These are phyloP conservation scores for Xylariomycetidae sp. DNA, from an alignment of 2,329 filamentous ascomycete genomes.

Conservation along the genomic window DNA sequence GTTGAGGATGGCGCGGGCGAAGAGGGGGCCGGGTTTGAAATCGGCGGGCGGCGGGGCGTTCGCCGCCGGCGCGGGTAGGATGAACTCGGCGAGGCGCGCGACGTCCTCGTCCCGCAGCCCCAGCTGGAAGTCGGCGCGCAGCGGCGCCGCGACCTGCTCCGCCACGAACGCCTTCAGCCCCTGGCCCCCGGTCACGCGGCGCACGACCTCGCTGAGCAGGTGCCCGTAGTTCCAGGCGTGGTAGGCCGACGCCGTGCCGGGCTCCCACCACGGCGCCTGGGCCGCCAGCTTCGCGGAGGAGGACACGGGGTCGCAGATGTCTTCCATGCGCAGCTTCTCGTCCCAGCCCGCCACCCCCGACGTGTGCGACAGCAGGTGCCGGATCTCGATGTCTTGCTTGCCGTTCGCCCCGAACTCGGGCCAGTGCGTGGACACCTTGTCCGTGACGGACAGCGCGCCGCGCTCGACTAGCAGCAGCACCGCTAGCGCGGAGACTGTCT, in stretches of 20 bases:
- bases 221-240: slow-evolving; percentile 34
- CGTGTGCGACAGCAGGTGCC: slow-evolving; percentile 34
- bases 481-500: slow-evolving; percentile 30
- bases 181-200: slow-evolving; percentile 31
- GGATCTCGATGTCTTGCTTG: slow-evolving; percentile 31
- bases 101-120: slow-evolving; percentile 36
- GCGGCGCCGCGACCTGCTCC: slow-evolving; percentile 30
- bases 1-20: slow-evolving; percentile 22
- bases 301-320: slow-evolving; percentile 25
- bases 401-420: slow-evolving; percentile 36
- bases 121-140: slow-evolving; percentile 40
- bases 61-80: slow-evolving; percentile 24
- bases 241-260: slow-evolving; percentile 35
- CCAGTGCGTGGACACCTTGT: slow-evolving; percentile 35
- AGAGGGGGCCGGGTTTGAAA: slow-evolving; percentile 10
- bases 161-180: slow-evolving; percentile 32
- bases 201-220: slow-evolving; percentile 36
- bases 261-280: slow-evolving; percentile 37
- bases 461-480: slow-evolving; percentile 32
- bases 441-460: slow-evolving; percentile 29
- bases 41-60: slow-evolving; percentile 1
- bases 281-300: slow-evolving; percentile 28
- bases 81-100: slow-evolving; percentile 29
- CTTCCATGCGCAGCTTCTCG: slow-evolving; percentile 22
- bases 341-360: slow-evolving; percentile 30